Evolutionary conservation across 2,329 filamentous ascomycete species (phyloP).

Genomic region (Lasiodiplodia sp.): DNA sequence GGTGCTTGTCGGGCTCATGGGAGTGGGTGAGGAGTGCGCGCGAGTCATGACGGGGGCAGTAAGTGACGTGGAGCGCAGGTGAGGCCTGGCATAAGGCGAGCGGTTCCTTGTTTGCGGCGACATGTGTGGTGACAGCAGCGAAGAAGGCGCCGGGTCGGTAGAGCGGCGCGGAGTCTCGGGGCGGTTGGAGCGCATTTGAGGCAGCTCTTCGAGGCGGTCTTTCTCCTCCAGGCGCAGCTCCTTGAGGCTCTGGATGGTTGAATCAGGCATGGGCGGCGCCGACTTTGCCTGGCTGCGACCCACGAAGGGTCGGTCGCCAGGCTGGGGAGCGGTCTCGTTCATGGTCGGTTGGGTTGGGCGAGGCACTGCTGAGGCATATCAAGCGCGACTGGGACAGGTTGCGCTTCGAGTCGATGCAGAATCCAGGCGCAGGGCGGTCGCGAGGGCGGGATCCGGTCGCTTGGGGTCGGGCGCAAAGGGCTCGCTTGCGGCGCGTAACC

Average conservation of each 20-base stretch:
- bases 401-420: constrained; percentile 12
- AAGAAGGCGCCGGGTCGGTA: constrained; percentile 47
- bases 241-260: constrained; percentile 21
- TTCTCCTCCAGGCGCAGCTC: constrained; percentile 22
- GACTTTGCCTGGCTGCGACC: constrained; percentile 19
- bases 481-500: background rate
- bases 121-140: constrained; percentile 39
- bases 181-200: constrained; percentile 31
- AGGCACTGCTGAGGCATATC: constrained; percentile 27
- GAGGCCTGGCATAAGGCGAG: constrained; percentile 55
- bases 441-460: constrained; percentile 13
- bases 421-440: constrained; percentile 17
- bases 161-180: constrained; percentile 47
- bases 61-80: constrained; percentile 55
- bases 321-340: constrained; percentile 7
- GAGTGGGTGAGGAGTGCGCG: constrained; percentile 56
- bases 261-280: constrained; percentile 18
- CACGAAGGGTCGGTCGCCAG: constrained; percentile 9
- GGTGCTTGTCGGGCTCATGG: constrained; percentile 44
- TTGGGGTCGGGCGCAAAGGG: background rate
- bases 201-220: constrained; percentile 24
- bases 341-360: constrained; percentile 6
- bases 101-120: constrained; percentile 51
- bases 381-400: constrained; percentile 26
- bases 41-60: constrained; percentile 56